Base-by-base conservation (phyloP, 2,329 filamentous ascomycete genomes). In the Endothia cerciana region DNA sequence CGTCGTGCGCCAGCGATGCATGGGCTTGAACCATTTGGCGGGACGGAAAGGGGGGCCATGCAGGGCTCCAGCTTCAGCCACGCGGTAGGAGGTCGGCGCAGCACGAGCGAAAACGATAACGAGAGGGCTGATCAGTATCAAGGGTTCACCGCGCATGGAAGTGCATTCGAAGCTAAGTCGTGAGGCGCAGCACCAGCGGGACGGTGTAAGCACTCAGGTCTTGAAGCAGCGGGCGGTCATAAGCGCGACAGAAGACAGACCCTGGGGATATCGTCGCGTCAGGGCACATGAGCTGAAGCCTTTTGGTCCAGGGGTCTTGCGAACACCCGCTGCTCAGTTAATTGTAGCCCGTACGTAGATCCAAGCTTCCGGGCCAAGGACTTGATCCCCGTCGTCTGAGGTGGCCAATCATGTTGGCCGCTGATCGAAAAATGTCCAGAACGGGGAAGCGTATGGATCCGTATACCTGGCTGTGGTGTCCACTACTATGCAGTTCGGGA, bases 61-160 rank as follows among this genome's bases (percentile, higher is more conserved):
- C 33, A 25, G 25, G 45, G 45, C 45, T 13, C 25, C 45, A 49
- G 45, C 45, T 25, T 28, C 53, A 38, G 53, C 53, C 53, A 56
- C 53, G 17, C 17, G 15, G 22, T 22, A 28, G 22, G 28, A 30
- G 28, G 28, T 22, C 28, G n/a, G 30, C 30, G 8, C 11, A 3
- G 33, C 33, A 7, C 4, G 33, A 36, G 19, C 53, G 53, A 19
- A 36, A 17, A 33, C 53, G 53, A 56, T 56, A 38, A 33, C 53
- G 53, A 56, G 15, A 15, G 4, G 30, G 8, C 17, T 15, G 45
- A 49, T 6, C 45, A n/a, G 11, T 25, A 51, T 30, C 15, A 1
- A 51, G 22, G 13, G 13, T 51, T 51, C 17, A 51, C 47, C 47
- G 11, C 28, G 15, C 13, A 7, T 30, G 47, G 53, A 33, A 38